phyloP scores from a whole-genome alignment of 345 rosid genomes.

The Trapa incisa region DNA sequence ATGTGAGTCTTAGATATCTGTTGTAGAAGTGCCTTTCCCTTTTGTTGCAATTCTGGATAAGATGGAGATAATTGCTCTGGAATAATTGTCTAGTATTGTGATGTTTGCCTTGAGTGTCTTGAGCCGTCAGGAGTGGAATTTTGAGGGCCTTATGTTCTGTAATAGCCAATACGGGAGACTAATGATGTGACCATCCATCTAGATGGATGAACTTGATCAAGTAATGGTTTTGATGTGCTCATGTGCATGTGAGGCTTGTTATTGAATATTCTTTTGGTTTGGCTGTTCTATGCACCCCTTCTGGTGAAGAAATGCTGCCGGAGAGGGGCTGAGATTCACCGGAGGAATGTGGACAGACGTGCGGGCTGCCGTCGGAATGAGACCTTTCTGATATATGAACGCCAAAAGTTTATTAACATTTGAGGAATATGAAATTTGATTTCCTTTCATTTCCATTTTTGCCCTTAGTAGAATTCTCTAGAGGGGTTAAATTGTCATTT shows the following conservation, averaged over 20 bases:
- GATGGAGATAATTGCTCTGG: neutral
- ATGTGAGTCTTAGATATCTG: neutral
- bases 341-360: too few relatives aligned
- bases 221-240: neutral
- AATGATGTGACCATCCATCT: neutral
- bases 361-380: too few relatives aligned
- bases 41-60: neutral
- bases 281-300: too few relatives aligned
- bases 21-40: neutral
- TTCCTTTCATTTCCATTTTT: too few relatives aligned
- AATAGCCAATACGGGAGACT: neutral
- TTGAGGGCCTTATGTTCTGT: neutral
- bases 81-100: neutral
- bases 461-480: too few relatives aligned
- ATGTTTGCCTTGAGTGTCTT: neutral
- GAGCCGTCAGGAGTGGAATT: neutral
- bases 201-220: neutral
- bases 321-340: too few relatives aligned
- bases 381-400: too few relatives aligned
- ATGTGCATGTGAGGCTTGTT: neutral
- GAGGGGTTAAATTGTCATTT: too few relatives aligned
- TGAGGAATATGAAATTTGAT: too few relatives aligned
- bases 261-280: neutral
- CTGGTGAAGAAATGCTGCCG: too few relatives aligned
- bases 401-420: too few relatives aligned